Base-by-base conservation (phyloP, 345 rosid genomes). In the Pugionium dolabratum region DNA sequence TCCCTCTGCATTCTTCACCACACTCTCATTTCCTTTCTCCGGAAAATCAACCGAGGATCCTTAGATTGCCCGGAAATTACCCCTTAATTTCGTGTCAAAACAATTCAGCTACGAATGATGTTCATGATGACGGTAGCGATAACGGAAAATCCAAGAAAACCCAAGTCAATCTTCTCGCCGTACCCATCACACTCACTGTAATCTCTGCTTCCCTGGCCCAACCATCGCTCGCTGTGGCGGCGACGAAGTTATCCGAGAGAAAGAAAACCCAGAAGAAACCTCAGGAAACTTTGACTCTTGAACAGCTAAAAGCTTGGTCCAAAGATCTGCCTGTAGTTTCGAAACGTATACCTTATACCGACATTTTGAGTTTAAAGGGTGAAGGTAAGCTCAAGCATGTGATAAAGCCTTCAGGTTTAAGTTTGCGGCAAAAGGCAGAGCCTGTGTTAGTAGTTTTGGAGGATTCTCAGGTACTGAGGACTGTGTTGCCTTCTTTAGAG, bases 381-480 rank as follows among this genome's bases (percentile, higher is more conserved):
- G 72, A 78, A 70, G 90, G 85, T 46, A 89, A 69, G 75, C 88
- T 91, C 8, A 91, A 85, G 61, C 98, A 86, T 73, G 74, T 91
- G 9, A 88, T 91, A 74, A 91, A 86, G 68, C 80, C 90, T 2
- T 76, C 90, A 9, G 67, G 78, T 61, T 80, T 71, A 9, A 57
- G 65, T 59, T 77, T 86, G 58, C 57, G 80, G 68, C 79, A 80
- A 54, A 78, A 64, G 45, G 72, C 79, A 4, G 91, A 89, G 66
- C 77, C 89, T 31, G 86, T 91, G 51, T 72, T 91, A 64, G 86
- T 89, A 4, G 98, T 91, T 63, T 73, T 91, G 60, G 96, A 85
- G 68, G 95, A 89, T 79, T 85, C 90, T 78, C 77, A 73, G 48
- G 95, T 91, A 67, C 64, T 85, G 7, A 85, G 96, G 64, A 91